Conservation (phyloP, 1,284 basidiomycete species). For the Rhodotorula sp. region DNA sequence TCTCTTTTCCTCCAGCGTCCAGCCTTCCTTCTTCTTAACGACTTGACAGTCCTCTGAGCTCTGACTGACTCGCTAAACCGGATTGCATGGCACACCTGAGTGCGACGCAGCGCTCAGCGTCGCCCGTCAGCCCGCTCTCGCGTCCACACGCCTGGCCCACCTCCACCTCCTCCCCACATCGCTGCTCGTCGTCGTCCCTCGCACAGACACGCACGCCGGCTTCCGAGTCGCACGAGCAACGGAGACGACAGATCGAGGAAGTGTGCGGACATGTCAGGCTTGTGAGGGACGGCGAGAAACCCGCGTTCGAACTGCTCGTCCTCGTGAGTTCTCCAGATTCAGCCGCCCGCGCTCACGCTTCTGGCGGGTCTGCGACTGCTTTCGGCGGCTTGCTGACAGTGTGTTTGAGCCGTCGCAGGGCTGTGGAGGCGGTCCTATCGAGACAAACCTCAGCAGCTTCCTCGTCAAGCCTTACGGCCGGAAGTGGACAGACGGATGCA, state of each 20-base stretch:
- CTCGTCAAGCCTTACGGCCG: conserved; percentile 48
- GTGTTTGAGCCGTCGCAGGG: conserved; percentile 40
- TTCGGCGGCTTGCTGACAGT: fast-evolving
- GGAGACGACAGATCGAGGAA: neutral
- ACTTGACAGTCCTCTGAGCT: no score
- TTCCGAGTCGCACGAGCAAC: neutral
- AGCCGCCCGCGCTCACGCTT: neutral
- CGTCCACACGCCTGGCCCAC: no score
- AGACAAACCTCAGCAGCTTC: conserved; percentile 50
- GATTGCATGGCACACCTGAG: no score
- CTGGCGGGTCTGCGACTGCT: no score
- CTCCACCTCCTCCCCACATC: neutral
- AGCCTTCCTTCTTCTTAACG: no score
- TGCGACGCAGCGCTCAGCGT: no score
- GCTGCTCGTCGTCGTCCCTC: neutral
- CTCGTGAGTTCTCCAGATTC: neutral
- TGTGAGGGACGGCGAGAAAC: neutral
- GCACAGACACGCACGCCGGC: neutral
- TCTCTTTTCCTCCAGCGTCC: no score
- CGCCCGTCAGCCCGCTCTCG: no score
- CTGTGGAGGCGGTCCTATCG: conserved; percentile 51
- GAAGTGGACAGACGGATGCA: conserved; percentile 47
- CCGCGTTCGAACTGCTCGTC: conserved; percentile 13
- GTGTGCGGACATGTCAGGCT: conserved; percentile 1
- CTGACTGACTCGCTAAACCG: no score